Conservation (phyloP, 805 yeast genomes). For the Lipomyces spencermartinsiae region DNA sequence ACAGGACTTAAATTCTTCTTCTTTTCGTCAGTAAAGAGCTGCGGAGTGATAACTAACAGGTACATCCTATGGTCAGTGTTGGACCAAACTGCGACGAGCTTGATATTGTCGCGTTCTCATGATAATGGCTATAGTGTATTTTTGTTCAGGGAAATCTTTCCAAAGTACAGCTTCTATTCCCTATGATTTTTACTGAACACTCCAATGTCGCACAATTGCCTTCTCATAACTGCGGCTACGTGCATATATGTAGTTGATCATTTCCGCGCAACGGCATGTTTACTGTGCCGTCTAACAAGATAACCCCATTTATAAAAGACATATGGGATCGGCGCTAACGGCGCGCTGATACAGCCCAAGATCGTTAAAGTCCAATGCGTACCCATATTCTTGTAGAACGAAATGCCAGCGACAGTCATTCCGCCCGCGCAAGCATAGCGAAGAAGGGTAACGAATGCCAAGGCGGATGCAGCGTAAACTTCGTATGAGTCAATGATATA, state of each 20-base stretch:
- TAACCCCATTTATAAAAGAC: constrained; percentile 60
- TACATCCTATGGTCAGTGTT: no score
- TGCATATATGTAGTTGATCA: not conserved
- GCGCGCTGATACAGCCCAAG: constrained; percentile 29
- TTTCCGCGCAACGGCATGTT: constrained; percentile 24
- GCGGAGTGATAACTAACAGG: no score
- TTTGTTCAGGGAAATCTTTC: no score
- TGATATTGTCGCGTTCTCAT: no score
- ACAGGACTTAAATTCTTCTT: no score
- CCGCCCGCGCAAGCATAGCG: constrained; percentile 59
- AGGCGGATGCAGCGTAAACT: constrained; percentile 70
- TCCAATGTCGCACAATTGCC: not conserved
- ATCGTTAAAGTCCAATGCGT: constrained; percentile 52
- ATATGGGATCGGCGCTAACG: constrained; percentile 61
- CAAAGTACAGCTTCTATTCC: not conserved
- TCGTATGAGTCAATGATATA: constrained; percentile 53
- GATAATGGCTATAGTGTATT: no score
- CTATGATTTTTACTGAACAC: not conserved
- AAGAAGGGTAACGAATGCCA: constrained; percentile 76
- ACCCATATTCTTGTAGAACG: constrained; percentile 58
- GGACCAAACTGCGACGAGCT: no score
- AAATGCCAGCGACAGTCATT: constrained; percentile 61
- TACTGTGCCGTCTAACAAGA: constrained; percentile 45
- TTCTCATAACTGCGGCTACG: not conserved
- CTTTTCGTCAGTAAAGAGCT: no score